A percentile compares a stretch with the other conserved stretches of the same genome.
phyloP scores from a whole-genome alignment of 2,329 filamentous ascomycete species.

The Phialophora verrucosa region DNA sequence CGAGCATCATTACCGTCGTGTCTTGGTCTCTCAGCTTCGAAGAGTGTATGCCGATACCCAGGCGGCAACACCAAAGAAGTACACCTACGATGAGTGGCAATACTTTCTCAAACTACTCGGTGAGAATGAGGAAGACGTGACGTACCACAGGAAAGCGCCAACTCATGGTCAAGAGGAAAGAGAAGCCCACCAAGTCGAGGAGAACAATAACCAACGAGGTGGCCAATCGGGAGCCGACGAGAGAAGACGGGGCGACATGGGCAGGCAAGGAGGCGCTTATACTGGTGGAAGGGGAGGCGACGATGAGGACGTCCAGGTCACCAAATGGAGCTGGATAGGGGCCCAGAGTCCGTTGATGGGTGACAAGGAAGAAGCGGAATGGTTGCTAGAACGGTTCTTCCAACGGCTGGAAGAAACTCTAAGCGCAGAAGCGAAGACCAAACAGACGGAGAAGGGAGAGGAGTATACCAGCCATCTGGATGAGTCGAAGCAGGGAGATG shows the following conservation, averaged over 20 bases:
- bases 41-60: constrained; percentile 48
- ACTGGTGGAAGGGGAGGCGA: constrained; percentile 1
- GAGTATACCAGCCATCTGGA: constrained; percentile 22
- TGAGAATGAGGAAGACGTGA: constrained; percentile 50
- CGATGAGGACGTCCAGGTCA: not conserved
- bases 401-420: constrained; percentile 49
- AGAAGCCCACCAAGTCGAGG: constrained; percentile 6
- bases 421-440: constrained; percentile 16
- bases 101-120: constrained; percentile 57
- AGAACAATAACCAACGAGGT: constrained; percentile 7
- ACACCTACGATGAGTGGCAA: constrained; percentile 54
- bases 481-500: not conserved
- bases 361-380: constrained; percentile 51
- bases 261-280: constrained; percentile 3
- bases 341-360: constrained; percentile 48
- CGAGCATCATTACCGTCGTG: constrained; percentile 54
- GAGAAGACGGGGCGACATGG: constrained; percentile 1
- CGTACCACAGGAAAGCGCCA: constrained; percentile 41
- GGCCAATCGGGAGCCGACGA: not conserved
- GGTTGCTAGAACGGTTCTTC: constrained; percentile 50
- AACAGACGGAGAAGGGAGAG: constrained; percentile 23
- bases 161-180: constrained; percentile 12
- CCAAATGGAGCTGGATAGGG: constrained; percentile 51
- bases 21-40: constrained; percentile 48
- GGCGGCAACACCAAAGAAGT: constrained; percentile 44